These are phyloP conservation scores for Sedum album DNA, from an alignment of 164 flowering plant species.

Conservation along the genomic window DNA sequence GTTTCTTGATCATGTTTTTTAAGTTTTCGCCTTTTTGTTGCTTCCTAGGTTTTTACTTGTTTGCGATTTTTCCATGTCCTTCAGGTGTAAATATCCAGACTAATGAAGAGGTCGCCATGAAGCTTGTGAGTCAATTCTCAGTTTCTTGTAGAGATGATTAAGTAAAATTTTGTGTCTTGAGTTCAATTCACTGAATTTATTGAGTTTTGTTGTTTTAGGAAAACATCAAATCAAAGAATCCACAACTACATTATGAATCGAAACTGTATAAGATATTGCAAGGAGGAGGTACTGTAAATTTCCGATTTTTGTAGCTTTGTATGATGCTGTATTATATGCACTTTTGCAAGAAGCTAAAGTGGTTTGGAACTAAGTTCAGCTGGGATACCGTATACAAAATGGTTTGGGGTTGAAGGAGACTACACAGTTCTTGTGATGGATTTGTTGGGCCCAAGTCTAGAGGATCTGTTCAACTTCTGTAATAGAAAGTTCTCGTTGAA, in stretches of 20 bases:
- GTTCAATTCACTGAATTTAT: not conserved
- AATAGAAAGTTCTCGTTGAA: constrained; percentile 63
- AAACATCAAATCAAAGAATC: constrained; percentile 72
- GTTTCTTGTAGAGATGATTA: not conserved
- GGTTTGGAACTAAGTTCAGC: constrained; percentile 26
- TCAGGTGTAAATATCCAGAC: constrained; percentile 40
- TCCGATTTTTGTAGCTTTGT: not conserved
- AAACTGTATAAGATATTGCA: constrained; percentile 63
- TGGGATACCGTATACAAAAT: constrained; percentile 63
- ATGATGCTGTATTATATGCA: not conserved
- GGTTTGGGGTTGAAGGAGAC: constrained; percentile 79
- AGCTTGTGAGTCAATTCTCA: constrained; percentile 18
- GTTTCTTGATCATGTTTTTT: not conserved
- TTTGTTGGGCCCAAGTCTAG: constrained; percentile 70
- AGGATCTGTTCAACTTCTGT: constrained; percentile 68
- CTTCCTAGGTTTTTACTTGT: not conserved
- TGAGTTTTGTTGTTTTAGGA: constrained; percentile 27
- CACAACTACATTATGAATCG: constrained; percentile 62
- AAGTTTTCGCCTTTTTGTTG: not conserved
- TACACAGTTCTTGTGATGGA: constrained; percentile 78
- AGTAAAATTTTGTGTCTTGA: not conserved
- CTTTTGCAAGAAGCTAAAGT: constrained; percentile 4
- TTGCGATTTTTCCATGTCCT: not conserved
- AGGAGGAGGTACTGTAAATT: constrained; percentile 42
- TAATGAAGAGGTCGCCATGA: constrained; percentile 35